Evolutionary conservation across 2,329 filamentous ascomycete genomes (phyloP), one percentile per base, ranked within the genome.

Genomic region (Aureobasidium melanogenum): DNA sequence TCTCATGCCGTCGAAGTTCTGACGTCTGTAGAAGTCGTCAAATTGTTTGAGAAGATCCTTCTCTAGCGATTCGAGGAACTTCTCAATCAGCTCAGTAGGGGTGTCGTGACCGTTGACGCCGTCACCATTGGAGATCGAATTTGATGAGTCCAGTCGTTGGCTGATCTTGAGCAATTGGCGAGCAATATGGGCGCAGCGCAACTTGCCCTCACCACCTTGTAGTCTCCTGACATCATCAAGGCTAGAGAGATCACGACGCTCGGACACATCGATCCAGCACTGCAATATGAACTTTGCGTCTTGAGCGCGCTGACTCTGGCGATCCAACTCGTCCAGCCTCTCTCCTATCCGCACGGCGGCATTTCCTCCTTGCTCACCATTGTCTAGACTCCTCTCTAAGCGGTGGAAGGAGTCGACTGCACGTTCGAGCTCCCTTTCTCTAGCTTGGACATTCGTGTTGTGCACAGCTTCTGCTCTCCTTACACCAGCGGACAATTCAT

Each of bases 1-100:
- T 77, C 90, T 88, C 95, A 99, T 99, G 69, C 95, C 92, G 67
- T 97, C 91, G 70, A 96, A 97, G 75, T 97, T 96, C 69, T 96
- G 91, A 67, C 88, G 86, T 65, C 92, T 84, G 73, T 97, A 97
- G 77, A 93, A 97, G 71, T 95, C 91, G 78, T 99, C 95, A 75
- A 99, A 99, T 70, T 97, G 93, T 72, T 92, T 91, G 63, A 99
- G 77, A 41, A 99, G 79, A 70, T 99, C 94, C 71, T 97, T 96
- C 74, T 99, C 94, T 62, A 99, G 76, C 0, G 89, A 92, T 73
- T 99, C 94, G 28, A 92, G 89, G 74, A 97, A 99, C 73, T 96
- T 97, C 75, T 99, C 94, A 61, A 99, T 88, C 17, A 95, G 84
- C 73, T 97, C 92, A 65, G 65, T 72, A 75, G 63, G 72, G 44